A percentile compares a stretch with the other conserved stretches of the same genome.
phyloP scores from a whole-genome alignment of 176 grass and related monocot species.

The Oryza meyeriana region DNA sequence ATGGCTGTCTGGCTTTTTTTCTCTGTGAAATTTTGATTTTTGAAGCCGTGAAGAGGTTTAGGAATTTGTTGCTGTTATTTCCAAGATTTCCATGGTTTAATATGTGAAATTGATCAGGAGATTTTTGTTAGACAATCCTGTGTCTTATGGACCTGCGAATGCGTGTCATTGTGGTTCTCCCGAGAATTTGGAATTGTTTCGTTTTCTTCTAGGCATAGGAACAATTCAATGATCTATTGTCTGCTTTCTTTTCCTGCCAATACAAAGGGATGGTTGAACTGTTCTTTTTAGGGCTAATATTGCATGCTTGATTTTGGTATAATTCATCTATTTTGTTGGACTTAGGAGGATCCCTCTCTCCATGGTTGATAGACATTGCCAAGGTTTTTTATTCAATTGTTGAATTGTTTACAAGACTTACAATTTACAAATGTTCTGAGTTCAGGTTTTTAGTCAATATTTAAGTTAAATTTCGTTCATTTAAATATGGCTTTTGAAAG shows the following conservation, averaged over 20 bases:
- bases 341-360: background rate
- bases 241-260: background rate
- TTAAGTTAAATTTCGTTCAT: background rate
- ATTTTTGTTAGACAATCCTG: background rate
- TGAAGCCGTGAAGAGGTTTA: background rate
- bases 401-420: background rate
- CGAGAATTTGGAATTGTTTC: slow-evolving; percentile 22
- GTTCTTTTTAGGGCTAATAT: background rate
- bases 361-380: background rate
- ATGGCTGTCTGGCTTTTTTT: background rate
- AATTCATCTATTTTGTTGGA: slow-evolving; percentile 8
- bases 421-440: background rate
- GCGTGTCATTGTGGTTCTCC: slow-evolving; percentile 24
- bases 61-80: background rate
- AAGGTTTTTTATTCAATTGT: background rate
- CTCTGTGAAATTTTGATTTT: background rate
- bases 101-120: background rate
- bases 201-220: background rate
- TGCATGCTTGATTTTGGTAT: background rate
- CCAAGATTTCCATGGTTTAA: background rate
- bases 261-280: background rate
- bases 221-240: background rate
- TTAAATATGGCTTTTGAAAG: background rate
- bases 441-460: background rate
- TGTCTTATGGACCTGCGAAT: background rate